These are phyloP conservation scores for Pezicula rhizophila DNA, from an alignment of 2,329 filamentous ascomycete species.

Conservation along the genomic window DNA sequence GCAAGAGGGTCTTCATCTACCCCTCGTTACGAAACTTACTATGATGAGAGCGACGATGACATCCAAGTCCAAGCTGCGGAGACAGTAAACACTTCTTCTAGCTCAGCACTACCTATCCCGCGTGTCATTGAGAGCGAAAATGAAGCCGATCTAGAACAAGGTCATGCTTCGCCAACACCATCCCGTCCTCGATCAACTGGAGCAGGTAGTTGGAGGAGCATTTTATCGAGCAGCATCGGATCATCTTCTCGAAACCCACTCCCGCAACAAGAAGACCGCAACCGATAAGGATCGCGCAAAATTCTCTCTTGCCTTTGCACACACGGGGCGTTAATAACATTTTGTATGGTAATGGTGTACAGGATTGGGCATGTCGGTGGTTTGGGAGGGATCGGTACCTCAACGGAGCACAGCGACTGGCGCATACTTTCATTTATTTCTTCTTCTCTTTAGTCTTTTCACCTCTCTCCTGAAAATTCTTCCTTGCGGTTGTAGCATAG, in stretches of 20 bases:
- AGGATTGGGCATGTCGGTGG: not conserved
- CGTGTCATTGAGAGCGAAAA: slow-evolving; percentile 8
- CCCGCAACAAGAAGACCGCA: slow-evolving; percentile 20
- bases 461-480: not conserved
- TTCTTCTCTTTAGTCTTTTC: not conserved
- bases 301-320: slow-evolving; percentile 1
- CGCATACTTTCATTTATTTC: slow-evolving; percentile 1
- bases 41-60: slow-evolving; percentile 36
- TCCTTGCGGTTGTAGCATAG: slow-evolving; percentile 6
- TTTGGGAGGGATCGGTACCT: not conserved
- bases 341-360: slow-evolving; percentile 3
- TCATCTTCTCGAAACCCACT: slow-evolving; percentile 17
- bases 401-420: slow-evolving; percentile 5
- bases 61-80: slow-evolving; percentile 38
- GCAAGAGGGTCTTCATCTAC: slow-evolving; percentile 35
- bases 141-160: slow-evolving; percentile 19
- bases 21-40: slow-evolving; percentile 27
- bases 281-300: slow-evolving; percentile 13
- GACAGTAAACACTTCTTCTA: slow-evolving; percentile 39
- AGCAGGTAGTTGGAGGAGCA: slow-evolving; percentile 17
- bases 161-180: slow-evolving; percentile 13
- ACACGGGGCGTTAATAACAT: not conserved
- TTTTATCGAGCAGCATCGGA: slow-evolving; percentile 18
- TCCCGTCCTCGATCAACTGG: slow-evolving; percentile 9
- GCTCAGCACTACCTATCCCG: slow-evolving; percentile 29